These are phyloP conservation scores for Solanum clarkiae DNA, from an alignment of 257 asterid species.

Conservation along the genomic window DNA sequence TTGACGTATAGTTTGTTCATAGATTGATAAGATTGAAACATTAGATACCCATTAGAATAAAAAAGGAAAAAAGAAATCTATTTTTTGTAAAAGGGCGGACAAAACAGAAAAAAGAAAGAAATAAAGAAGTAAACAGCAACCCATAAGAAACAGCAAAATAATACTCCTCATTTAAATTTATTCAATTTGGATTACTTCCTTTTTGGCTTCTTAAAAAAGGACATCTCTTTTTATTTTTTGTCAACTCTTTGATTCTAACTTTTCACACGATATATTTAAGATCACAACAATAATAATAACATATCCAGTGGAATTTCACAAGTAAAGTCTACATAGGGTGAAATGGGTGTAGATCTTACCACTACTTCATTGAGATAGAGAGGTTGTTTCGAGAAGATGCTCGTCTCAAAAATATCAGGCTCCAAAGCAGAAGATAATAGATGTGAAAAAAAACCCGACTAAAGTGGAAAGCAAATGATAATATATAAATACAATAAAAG, in stretches of 20 bases:
- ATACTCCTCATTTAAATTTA: not conserved
- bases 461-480: no score
- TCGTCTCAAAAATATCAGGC: no score
- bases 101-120: not conserved
- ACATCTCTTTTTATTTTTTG: not conserved
- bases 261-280: not conserved
- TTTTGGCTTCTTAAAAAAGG: not conserved
- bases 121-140: not conserved
- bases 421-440: no score
- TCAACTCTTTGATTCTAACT: fast-evolving
- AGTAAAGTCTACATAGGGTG: no score
- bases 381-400: no score
- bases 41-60: not conserved
- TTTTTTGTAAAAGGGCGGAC: not conserved
- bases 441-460: no score
- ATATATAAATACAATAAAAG: no score
- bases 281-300: no score
- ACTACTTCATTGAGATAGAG: no score
- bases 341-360: no score
- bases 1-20: not conserved
- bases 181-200: not conserved
- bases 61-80: not conserved
- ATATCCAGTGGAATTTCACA: no score
- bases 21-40: not conserved
- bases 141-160: not conserved